A percentile compares a stretch with the other conserved stretches of the same genome.
phyloP scores from a whole-genome alignment of 345 rosid genomes.

The Camelina neglecta region DNA sequence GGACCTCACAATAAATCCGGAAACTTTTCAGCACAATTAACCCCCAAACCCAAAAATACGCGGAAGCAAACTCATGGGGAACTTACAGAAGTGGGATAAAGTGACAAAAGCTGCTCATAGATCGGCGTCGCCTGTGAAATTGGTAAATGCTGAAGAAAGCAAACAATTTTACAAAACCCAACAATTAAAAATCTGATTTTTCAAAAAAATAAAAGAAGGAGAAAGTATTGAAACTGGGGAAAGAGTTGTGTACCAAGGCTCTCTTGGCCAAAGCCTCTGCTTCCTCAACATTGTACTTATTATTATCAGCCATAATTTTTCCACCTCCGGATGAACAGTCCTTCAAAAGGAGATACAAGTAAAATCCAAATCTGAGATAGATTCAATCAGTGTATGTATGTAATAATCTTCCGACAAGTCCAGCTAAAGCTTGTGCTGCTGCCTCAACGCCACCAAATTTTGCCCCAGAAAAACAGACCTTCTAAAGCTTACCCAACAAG shows the following conservation, averaged over 20 bases:
- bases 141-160: conserved; percentile 64
- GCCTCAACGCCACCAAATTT: conserved; percentile 48
- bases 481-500: neutral
- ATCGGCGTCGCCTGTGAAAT: conserved; percentile 75
- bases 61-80: conserved; percentile 17
- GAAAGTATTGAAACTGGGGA: conserved; percentile 5
- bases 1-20: conserved; percentile 9
- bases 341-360: neutral
- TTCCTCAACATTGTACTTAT: conserved; percentile 74
- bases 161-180: conserved; percentile 17
- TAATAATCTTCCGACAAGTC: neutral
- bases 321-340: conserved; percentile 11
- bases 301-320: conserved; percentile 50
- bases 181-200: neutral
- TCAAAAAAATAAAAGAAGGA: neutral
- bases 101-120: conserved; percentile 80
- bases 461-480: neutral
- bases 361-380: conserved; percentile 25
- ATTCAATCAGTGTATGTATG: neutral
- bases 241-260: conserved; percentile 58
- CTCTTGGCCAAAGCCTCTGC: conserved; percentile 77
- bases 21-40: conserved; percentile 4
- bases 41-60: neutral
- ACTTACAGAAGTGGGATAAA: conserved; percentile 93
- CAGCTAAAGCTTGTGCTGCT: conserved; percentile 51